A percentile compares a stretch with the other conserved stretches of the same genome.
These are phyloP conservation scores for Capsicum pubescens DNA, from an alignment of 257 asterid species.

Conservation along the genomic window DNA sequence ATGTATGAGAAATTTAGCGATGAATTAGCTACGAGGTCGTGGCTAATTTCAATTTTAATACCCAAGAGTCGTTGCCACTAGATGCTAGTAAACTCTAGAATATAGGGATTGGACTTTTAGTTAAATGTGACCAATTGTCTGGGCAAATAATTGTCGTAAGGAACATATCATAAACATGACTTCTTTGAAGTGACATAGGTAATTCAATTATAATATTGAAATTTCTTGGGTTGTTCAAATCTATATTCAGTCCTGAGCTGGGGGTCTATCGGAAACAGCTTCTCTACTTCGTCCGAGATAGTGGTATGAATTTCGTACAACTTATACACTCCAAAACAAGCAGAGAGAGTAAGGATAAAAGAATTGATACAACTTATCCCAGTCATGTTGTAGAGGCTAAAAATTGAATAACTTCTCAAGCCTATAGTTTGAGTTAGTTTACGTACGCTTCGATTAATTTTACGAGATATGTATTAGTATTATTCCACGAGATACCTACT, in stretches of 20 bases:
- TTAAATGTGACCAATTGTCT: constrained; percentile 1
- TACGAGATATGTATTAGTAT: neutral
- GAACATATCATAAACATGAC: neutral
- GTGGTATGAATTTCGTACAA: too few species aligned
- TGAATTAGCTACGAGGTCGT: neutral
- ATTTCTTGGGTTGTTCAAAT: neutral
- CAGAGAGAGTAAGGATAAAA: neutral
- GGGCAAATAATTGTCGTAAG: neutral
- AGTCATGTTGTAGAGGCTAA: neutral
- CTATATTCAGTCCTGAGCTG: neutral
- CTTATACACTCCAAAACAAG: neutral
- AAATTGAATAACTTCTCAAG: neutral
- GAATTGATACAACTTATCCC: neutral
- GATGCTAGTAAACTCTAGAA: neutral
- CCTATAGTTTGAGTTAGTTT: neutral
- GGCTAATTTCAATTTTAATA: neutral
- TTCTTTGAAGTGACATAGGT: neutral
- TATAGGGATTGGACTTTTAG: neutral
- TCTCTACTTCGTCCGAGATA: too few species aligned
- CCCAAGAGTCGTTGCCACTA: neutral
- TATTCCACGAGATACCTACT: neutral
- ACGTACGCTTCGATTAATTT: neutral
- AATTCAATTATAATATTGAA: neutral
- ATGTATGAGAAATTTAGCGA: neutral
- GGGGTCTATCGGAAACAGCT: too few species aligned